phyloP scores from a whole-genome alignment of 768 basidiomycete species.

The Podaxis rugospora region DNA sequence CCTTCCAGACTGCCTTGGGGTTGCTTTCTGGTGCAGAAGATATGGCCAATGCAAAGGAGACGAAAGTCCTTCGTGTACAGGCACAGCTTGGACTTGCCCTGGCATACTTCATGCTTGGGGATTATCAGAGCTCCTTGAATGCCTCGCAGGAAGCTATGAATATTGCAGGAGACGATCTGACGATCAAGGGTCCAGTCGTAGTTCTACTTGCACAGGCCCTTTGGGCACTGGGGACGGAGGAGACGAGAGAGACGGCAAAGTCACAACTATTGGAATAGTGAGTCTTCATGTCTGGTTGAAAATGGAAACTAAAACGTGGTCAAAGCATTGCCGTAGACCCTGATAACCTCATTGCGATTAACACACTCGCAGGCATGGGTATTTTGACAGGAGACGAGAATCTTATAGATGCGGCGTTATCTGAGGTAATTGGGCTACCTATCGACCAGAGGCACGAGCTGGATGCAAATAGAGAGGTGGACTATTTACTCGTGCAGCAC shows the following conservation, averaged over 20 bases:
- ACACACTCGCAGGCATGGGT: conserved; percentile 85
- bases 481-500: conserved; percentile 69
- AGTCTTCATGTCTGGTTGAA: conserved; percentile 16
- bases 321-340: conserved; percentile 71
- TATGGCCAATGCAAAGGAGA: conserved; percentile 12
- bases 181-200: conserved; percentile 60
- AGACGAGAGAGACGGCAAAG: conserved; percentile 75
- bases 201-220: conserved; percentile 82
- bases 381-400: conserved; percentile 74
- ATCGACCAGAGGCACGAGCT: conserved; percentile 58
- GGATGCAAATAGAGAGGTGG: conserved; percentile 68
- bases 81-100: conserved; percentile 70
- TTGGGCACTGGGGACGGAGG: conserved; percentile 78
- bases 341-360: conserved; percentile 78
- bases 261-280: conserved; percentile 80
- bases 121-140: conserved; percentile 58
- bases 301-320: neutral
- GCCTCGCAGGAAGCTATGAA: conserved; percentile 66
- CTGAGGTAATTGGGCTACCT: conserved; percentile 71
- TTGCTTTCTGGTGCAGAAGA: conserved; percentile 55
- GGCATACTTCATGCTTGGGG: conserved; percentile 60
- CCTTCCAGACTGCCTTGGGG: conserved; percentile 69
- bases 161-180: conserved; percentile 41
- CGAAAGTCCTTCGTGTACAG: conserved; percentile 44
- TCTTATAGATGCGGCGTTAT: conserved; percentile 81